A percentile compares a stretch with the other conserved stretches of the same genome.
phyloP scores from a whole-genome alignment of 2,329 filamentous ascomycete species.

The Dothistroma pini region DNA sequence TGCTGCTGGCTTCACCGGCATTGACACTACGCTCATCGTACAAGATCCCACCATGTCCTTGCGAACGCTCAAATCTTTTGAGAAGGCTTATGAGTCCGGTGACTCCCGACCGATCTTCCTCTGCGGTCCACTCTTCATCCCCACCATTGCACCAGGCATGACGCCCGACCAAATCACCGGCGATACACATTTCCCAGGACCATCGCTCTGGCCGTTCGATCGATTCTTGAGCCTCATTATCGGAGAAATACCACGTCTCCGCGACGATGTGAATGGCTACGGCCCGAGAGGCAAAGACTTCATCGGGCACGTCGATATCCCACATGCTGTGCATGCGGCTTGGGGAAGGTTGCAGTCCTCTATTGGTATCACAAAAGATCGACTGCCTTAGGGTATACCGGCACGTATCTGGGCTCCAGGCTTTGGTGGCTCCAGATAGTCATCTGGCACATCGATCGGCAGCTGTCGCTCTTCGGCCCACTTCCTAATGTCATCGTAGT shows the following conservation, averaged over 20 bases:
- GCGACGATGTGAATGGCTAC: slow-evolving; percentile 44
- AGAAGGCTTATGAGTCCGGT: slow-evolving; percentile 34
- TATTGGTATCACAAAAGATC: not conserved
- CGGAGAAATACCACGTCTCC: slow-evolving; percentile 44
- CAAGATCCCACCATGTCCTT: slow-evolving; percentile 48
- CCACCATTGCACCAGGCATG: slow-evolving; percentile 14
- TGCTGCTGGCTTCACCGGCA: slow-evolving; percentile 22
- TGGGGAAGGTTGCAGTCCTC: not conserved
- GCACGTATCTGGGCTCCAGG: slow-evolving; percentile 16
- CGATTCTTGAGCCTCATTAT: slow-evolving; percentile 44
- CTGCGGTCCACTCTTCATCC: slow-evolving; percentile 36
- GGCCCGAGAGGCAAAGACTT: slow-evolving; percentile 44
- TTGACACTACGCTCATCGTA: slow-evolving; percentile 36
- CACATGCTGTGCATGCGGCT: slow-evolving; percentile 36
- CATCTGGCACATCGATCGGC: slow-evolving; percentile 37
- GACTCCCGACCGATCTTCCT: slow-evolving; percentile 27
- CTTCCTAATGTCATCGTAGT: slow-evolving; percentile 51
- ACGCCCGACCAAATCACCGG: slow-evolving; percentile 8
- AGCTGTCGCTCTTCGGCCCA: slow-evolving; percentile 57
- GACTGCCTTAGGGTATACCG: slow-evolving; percentile 11
- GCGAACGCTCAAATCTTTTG: slow-evolving; percentile 42
- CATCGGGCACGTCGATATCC: slow-evolving; percentile 45
- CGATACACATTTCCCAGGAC: not conserved
- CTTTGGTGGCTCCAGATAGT: slow-evolving; percentile 17
- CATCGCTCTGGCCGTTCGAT: slow-evolving; percentile 36